phyloP scores from a whole-genome alignment of 2,329 filamentous ascomycete genomes.

The Lachnellula cervina region DNA sequence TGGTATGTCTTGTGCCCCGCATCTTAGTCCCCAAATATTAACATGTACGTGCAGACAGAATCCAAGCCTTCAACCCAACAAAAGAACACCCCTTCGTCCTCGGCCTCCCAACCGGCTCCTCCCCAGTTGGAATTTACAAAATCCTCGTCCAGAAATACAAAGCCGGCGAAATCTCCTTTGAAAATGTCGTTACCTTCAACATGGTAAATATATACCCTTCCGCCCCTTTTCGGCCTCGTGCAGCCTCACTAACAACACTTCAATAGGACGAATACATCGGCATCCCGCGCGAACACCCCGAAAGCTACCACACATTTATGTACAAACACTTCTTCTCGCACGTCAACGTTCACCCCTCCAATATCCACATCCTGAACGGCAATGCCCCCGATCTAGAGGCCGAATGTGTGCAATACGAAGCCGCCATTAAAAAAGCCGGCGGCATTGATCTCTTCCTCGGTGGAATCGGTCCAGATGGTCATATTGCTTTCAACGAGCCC shows the following conservation, averaged over 20 bases:
- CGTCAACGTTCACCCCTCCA: constrained; percentile 73
- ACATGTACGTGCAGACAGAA: constrained; percentile 53
- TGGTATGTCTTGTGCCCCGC: constrained; percentile 39
- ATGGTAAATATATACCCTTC: constrained; percentile 53
- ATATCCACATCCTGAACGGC: constrained; percentile 80
- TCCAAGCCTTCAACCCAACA: constrained; percentile 71
- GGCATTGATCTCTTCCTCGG: constrained; percentile 84
- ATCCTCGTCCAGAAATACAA: constrained; percentile 68
- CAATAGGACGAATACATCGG: constrained; percentile 80
- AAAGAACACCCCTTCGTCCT: constrained; percentile 72
- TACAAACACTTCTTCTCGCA: constrained; percentile 88
- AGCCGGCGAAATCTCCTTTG: constrained; percentile 70
- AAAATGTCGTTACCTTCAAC: constrained; percentile 87
- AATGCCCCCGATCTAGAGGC: constrained; percentile 70
- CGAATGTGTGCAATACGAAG: constrained; percentile 76
- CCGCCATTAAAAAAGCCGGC: constrained; percentile 66
- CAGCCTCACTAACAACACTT: not conserved
- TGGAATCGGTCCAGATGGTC: constrained; percentile 79
- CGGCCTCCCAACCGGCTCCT: constrained; percentile 78
- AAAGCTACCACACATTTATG: constrained; percentile 91
- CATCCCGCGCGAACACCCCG: constrained; percentile 73
- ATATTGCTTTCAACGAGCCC: constrained; percentile 89
- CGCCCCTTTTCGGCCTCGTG: not conserved
- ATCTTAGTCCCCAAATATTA: constrained; percentile 3
- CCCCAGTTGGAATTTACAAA: constrained; percentile 72